Percentiles rank a stretch among this genome's conserved stretches.
Evolutionary conservation across 805 yeast species (phyloP).

Genomic region (Yarrowia bubula): DNA sequence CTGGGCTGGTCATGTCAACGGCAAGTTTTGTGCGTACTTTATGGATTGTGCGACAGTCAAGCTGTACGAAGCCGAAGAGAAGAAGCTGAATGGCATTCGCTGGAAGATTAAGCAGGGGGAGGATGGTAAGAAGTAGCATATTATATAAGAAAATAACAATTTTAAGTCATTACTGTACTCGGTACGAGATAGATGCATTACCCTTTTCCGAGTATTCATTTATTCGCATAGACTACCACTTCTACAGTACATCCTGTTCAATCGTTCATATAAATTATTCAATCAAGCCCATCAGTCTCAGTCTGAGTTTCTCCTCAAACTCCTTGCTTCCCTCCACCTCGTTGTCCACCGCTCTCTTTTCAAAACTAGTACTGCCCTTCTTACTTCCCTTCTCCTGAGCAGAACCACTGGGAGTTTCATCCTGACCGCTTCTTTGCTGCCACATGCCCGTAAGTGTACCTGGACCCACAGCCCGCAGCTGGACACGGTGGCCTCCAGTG

Average conservation of each 20-base stretch:
- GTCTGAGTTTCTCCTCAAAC: not conserved
- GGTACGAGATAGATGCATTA: too few species aligned
- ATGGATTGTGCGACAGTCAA: too few species aligned
- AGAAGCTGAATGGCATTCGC: too few species aligned
- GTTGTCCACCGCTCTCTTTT: not conserved
- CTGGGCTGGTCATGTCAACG: too few species aligned
- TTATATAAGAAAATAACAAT: too few species aligned
- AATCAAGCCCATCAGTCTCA: constrained; percentile 10
- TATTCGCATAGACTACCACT: not conserved
- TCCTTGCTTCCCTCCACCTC: constrained; percentile 1
- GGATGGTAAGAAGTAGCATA: too few species aligned
- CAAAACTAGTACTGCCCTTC: not conserved
- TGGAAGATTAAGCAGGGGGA: too few species aligned
- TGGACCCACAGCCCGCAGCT: not conserved
- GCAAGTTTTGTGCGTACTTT: too few species aligned
- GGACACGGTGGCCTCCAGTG: not conserved
- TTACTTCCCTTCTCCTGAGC: not conserved
- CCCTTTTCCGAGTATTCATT: too few species aligned
- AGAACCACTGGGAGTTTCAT: not conserved
- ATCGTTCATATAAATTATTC: not conserved
- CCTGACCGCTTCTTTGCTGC: not conserved
- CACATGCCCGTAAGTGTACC: not conserved
- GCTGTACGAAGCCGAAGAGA: too few species aligned
- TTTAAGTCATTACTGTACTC: too few species aligned
- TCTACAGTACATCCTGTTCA: not conserved